Conservation (phyloP, 139 green algal species). For the Tetraselmis chui region DNA sequence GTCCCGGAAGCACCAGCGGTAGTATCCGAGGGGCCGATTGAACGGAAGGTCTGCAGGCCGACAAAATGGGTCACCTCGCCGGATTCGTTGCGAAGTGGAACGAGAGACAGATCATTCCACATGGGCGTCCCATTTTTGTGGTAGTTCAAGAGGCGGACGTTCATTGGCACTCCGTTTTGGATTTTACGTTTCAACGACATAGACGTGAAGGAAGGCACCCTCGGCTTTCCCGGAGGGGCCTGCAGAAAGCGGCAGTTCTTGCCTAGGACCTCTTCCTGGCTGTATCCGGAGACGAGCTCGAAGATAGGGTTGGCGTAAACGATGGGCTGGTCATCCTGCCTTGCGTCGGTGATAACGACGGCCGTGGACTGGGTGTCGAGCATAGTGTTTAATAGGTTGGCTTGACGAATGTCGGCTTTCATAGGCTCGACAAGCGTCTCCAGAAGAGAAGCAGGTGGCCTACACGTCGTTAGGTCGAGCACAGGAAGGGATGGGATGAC, state of each 20-base stretch:
- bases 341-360: conserved; percentile 18
- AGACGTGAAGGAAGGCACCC: conserved; percentile 2
- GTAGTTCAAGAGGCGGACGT: conserved; percentile 15
- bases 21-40: neutral
- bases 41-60: conserved; percentile 19
- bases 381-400: conserved; percentile 13
- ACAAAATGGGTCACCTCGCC: conserved; percentile 25
- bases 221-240: conserved; percentile 6
- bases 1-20: neutral
- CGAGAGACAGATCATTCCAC: conserved; percentile 21
- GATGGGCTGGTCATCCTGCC: conserved; percentile 13
- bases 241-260: conserved; percentile 33
- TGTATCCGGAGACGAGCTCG: conserved; percentile 18
- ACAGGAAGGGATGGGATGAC: neutral
- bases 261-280: conserved; percentile 13
- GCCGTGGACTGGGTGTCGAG: conserved; percentile 13
- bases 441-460: conserved; percentile 5
- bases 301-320: conserved; percentile 24
- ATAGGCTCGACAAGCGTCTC: neutral
- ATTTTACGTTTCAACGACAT: neutral
- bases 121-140: conserved; percentile 15
- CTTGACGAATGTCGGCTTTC: neutral
- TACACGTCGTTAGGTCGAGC: neutral
- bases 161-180: neutral
- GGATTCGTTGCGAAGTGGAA: conserved; percentile 18